Base-by-base conservation (phyloP, 2,329 filamentous ascomycete species). In the Neonectria magnoliae region DNA sequence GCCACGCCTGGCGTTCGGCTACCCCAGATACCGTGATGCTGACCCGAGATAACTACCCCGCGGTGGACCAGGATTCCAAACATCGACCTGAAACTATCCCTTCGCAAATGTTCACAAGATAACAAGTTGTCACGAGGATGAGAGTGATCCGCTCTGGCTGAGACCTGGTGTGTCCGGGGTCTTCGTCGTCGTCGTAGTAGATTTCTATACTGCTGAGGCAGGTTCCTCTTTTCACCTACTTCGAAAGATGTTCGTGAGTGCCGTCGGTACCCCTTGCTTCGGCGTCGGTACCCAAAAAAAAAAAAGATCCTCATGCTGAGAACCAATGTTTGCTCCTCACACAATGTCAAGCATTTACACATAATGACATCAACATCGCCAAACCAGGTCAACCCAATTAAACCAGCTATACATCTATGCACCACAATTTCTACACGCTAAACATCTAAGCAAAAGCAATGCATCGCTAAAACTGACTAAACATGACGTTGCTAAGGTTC, bases 401-500 rank as follows among this genome's bases (percentile, higher is more conserved):
- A 16, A 38, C 36, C 3, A 38, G 13, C 14, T 38, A 38, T 2
- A 14, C 6, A 38, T 38, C 38, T 42, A 42, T 18, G 9, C 20
- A 42, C n/a, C 16, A 41, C 38, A 11, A 20, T 20, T 42, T 10
- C n/a, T 20, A 20, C 38, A 18, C 7, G 8, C 31, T 13, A 33
- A 33, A 33, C 31, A 33, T n/a, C n/a, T n/a, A n/a, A n/a, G n/a
- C n/a, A 20, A 9, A n/a, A 2, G 14, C 36, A 16, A 18, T 42
- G 38, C 31, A n/a, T 27, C 52, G 62, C 70, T 79, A 80, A 48
- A 81, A 75, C 33, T 77, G 73, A 72, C 79, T 77, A 65, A 81
- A 81, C 70, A 80, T 76, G 51, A 79, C 74, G 60, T 78, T 80
- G 67, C 76, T 79, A 42, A 80, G 76, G 22, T 76, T 79, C 18